Evolutionary conservation across 2,329 filamentous ascomycete genomes (phyloP).

Genomic region (Albifimbria verrucaria): DNA sequence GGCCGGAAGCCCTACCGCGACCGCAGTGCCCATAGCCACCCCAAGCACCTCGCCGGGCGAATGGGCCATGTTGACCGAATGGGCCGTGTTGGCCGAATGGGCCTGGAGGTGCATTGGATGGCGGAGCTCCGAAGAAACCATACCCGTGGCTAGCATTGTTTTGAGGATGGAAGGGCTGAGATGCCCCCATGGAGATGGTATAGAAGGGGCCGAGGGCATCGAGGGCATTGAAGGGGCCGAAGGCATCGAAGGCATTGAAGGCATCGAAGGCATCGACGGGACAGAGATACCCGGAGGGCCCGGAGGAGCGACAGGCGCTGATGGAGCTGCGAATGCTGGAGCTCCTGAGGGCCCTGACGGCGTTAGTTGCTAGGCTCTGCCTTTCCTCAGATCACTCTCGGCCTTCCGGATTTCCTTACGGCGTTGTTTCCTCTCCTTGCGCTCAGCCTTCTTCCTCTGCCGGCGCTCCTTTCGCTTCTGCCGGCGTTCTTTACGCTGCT

Average conservation of each 20-base stretch:
- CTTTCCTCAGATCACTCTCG: conserved; percentile 24
- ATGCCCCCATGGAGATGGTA: no score
- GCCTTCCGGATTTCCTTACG: conserved; percentile 26
- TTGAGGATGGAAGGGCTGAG: no score
- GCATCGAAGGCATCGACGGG: background rate
- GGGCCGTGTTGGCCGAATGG: conserved; percentile 8
- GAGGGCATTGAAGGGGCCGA: no score
- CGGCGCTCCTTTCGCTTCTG: conserved; percentile 27
- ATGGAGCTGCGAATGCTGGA: background rate
- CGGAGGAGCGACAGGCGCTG: conserved; percentile 4
- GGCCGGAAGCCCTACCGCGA: conserved; percentile 1
- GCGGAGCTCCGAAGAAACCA: conserved; percentile 8
- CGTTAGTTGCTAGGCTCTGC: conserved; percentile 6
- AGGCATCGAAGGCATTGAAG: no score
- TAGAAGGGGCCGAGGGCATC: no score
- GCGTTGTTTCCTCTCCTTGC: conserved; percentile 25
- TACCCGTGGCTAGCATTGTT: conserved; percentile 6
- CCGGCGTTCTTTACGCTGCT: conserved; percentile 22
- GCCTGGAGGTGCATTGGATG: no score
- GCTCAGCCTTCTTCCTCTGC: conserved; percentile 17
- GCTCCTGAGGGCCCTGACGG: background rate
- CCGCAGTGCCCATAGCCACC: background rate
- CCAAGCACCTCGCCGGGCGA: no score
- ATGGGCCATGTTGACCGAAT: conserved; percentile 5
- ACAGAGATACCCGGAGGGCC: background rate